A percentile compares a stretch with the other conserved stretches of the same genome.
These are phyloP conservation scores for Fusarium virguliforme DNA, from an alignment of 2,329 filamentous ascomycete genomes.

Conservation along the genomic window DNA sequence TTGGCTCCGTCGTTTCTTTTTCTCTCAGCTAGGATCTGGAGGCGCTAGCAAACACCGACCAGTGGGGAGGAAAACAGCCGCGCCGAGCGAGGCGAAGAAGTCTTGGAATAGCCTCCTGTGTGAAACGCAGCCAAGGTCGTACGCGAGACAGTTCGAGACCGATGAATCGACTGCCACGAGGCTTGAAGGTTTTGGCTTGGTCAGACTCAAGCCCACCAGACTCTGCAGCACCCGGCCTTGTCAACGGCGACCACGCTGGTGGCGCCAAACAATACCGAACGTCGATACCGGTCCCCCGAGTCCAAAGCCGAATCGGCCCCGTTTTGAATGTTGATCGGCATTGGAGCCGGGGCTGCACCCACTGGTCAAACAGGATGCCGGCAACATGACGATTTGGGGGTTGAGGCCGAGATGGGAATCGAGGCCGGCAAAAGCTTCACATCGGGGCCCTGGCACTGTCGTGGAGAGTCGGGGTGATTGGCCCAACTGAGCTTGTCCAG, in stretches of 20 bases:
- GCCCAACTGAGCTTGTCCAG: neutral
- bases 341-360: conserved; percentile 12
- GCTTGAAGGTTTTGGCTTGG: conserved; percentile 21
- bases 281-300: conserved; percentile 12
- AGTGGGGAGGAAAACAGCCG: conserved; percentile 33
- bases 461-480: conserved; percentile 25
- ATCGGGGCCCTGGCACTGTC: conserved; percentile 21
- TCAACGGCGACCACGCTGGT: conserved; percentile 16
- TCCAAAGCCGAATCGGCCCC: conserved; percentile 25
- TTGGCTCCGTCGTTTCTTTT: conserved; percentile 34
- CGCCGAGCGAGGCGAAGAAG: conserved; percentile 38
- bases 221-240: conserved; percentile 14
- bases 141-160: conserved; percentile 37
- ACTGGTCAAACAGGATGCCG: conserved; percentile 21
- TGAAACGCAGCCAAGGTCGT: conserved; percentile 32
- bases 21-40: conserved; percentile 24
- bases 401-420: conserved; percentile 37
- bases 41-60: conserved; percentile 28
- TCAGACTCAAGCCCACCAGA: conserved; percentile 19
- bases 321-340: conserved; percentile 45
- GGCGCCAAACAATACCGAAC: conserved; percentile 17
- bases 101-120: conserved; percentile 27
- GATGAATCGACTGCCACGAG: conserved; percentile 25
- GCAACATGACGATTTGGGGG: conserved; percentile 25
- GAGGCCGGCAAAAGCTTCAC: conserved; percentile 8